A percentile compares a stretch with the other conserved stretches of the same genome.
phyloP scores from a whole-genome alignment of 1,284 basidiomycete genomes.

The Amanita bisporigera region DNA sequence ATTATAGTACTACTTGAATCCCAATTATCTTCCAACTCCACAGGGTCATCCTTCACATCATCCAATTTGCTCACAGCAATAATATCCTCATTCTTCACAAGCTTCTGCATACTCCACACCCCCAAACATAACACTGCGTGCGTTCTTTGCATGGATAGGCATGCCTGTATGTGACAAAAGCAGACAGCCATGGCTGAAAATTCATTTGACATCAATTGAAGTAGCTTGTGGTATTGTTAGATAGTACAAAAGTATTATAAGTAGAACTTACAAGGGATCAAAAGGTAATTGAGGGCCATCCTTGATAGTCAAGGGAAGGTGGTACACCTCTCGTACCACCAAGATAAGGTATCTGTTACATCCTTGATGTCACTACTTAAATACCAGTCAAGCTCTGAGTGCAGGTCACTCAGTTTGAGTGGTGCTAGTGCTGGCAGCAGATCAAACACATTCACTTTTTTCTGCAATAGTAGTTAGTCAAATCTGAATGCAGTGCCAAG shows the following conservation, averaged over 20 bases:
- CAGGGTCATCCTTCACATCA: conserved; percentile 11
- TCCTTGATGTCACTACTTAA: conserved; percentile 16
- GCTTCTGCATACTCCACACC: conserved; percentile 14
- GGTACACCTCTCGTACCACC: conserved; percentile 1
- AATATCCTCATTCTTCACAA: conserved; percentile 9
- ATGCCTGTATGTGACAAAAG: conserved; percentile 19
- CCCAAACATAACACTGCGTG: conserved; percentile 21
- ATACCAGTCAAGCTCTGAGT: conserved; percentile 18
- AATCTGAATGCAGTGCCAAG: too few species aligned
- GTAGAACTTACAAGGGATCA: conserved; percentile 18
- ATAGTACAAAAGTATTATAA: conserved; percentile 12
- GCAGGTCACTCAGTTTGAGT: background rate
- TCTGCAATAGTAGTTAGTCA: too few species aligned
- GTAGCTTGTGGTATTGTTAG: conserved; percentile 12
- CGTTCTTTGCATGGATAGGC: conserved; percentile 13
- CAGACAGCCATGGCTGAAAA: conserved; percentile 15
- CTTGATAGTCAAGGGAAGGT: conserved; percentile 3
- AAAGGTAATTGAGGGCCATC: conserved; percentile 4
- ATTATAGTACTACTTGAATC: background rate
- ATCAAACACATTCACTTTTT: too few species aligned
- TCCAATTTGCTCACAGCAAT: background rate
- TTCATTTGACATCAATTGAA: conserved; percentile 14
- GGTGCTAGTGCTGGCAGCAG: conserved; percentile 7
- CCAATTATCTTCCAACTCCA: conserved; percentile 6
- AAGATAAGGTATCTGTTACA: conserved; percentile 16